Conservation (phyloP, 164 flowering plant genomes). For the Macadamia tetraphylla region DNA sequence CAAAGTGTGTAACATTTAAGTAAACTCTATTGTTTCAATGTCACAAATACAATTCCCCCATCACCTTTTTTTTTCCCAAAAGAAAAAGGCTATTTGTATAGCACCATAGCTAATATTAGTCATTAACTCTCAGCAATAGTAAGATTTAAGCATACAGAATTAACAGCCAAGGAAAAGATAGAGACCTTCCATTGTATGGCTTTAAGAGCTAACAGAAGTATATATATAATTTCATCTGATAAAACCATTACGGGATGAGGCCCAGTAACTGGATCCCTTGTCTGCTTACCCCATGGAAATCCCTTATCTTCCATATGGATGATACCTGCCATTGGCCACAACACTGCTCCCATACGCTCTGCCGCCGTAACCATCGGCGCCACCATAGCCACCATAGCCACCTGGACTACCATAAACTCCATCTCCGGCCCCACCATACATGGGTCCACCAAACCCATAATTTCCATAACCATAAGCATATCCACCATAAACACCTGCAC, state of each 20-base stretch:
- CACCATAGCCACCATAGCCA: conserved; percentile 27
- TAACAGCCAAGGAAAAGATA: not conserved
- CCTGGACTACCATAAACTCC: conserved; percentile 30
- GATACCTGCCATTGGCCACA: conserved; percentile 31
- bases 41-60: no score
- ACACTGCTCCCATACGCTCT: conserved; percentile 29
- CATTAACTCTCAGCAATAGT: no score
- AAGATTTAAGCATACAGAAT: no score
- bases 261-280: not conserved
- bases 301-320: conserved; percentile 34
- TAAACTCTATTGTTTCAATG: no score
- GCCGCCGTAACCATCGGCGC: conserved; percentile 20
- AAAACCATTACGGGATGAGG: not conserved
- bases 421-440: conserved; percentile 37
- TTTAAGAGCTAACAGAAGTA: not conserved
- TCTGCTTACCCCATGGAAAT: not conserved
- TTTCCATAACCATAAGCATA: conserved; percentile 28
- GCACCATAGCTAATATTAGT: no score
- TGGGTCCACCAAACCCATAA: conserved; percentile 42
- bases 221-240: not conserved
- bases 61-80: no score
- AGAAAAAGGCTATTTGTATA: no score
- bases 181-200: not conserved
- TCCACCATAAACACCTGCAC: conserved; percentile 6
- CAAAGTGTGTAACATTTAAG: no score